Percentiles rank a stretch among this genome's conserved stretches.
Evolutionary conservation across 352 stramenopile genomes (phyloP).

Genomic region (Aphanomyces stellatus): DNA sequence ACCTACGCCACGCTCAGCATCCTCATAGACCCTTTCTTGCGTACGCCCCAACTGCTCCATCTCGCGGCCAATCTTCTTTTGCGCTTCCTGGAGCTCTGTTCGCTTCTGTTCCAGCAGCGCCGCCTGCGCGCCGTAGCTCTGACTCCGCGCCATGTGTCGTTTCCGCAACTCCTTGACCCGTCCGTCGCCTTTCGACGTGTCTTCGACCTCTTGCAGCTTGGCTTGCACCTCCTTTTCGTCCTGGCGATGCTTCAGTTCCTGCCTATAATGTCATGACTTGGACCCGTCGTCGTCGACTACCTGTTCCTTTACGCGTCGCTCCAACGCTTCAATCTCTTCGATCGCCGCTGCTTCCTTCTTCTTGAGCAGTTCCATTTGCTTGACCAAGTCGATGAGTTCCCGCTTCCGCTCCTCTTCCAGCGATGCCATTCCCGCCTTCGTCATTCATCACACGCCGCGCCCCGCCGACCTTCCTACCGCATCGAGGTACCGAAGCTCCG

Average conservation of each 20-base stretch:
- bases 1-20: too few species aligned
- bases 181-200: background rate
- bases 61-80: background rate
- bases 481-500: constrained; percentile 2
- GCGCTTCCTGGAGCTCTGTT: background rate
- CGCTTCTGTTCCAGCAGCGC: constrained; percentile 2
- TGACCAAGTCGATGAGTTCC: constrained; percentile 5
- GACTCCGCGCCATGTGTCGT: constrained; percentile 13
- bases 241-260: constrained; percentile 7
- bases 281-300: background rate
- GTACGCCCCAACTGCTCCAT: background rate
- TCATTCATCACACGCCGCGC: background rate
- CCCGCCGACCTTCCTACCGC: background rate
- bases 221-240: background rate
- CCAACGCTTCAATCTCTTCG: constrained; percentile 11
- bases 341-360: constrained; percentile 3
- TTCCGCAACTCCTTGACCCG: background rate
- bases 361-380: background rate
- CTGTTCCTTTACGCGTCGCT: constrained; percentile 14
- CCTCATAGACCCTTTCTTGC: background rate
- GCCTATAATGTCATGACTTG: background rate
- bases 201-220: background rate
- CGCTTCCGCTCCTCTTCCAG: constrained; percentile 15
- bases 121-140: background rate
- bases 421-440: constrained; percentile 1